phyloP scores from a whole-genome alignment of 2,329 filamentous ascomycete species.

The Stachybotrys echinatus region DNA sequence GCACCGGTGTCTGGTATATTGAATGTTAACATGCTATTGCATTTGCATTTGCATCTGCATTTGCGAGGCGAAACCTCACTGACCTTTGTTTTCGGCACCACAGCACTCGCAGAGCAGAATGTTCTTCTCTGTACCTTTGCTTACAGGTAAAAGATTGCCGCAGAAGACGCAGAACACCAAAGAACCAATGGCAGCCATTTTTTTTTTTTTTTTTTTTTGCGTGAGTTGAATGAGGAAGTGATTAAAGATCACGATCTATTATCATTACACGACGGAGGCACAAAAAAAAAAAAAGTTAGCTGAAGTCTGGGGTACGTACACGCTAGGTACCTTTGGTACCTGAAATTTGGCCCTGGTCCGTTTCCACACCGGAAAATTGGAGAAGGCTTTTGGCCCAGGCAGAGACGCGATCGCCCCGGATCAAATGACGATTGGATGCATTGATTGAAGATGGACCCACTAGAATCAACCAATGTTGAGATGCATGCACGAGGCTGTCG shows the following conservation, averaged over 20 bases:
- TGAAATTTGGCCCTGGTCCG: background rate
- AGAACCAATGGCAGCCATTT: slow-evolving; percentile 85
- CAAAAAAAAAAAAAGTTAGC: slow-evolving; percentile 12
- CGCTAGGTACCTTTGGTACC: no score
- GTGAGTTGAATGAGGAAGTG: no score
- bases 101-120: slow-evolving; percentile 81
- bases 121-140: slow-evolving; percentile 69
- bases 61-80: slow-evolving; percentile 14
- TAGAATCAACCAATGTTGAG: no score
- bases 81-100: slow-evolving; percentile 78
- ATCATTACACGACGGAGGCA: background rate
- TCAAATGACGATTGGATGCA: background rate
- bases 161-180: slow-evolving; percentile 91
- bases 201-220: slow-evolving; percentile 16
- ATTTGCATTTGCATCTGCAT: background rate
- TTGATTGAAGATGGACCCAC: no score
- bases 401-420: background rate
- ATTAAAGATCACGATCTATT: background rate
- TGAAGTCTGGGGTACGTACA: background rate
- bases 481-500: background rate
- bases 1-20: slow-evolving; percentile 59
- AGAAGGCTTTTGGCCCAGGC: background rate
- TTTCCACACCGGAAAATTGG: background rate
- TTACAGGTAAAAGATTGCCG: slow-evolving; percentile 81
- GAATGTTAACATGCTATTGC: slow-evolving; percentile 36